phyloP scores from a whole-genome alignment of 2,329 filamentous ascomycete species.

The Xylariomycetidae sp. region DNA sequence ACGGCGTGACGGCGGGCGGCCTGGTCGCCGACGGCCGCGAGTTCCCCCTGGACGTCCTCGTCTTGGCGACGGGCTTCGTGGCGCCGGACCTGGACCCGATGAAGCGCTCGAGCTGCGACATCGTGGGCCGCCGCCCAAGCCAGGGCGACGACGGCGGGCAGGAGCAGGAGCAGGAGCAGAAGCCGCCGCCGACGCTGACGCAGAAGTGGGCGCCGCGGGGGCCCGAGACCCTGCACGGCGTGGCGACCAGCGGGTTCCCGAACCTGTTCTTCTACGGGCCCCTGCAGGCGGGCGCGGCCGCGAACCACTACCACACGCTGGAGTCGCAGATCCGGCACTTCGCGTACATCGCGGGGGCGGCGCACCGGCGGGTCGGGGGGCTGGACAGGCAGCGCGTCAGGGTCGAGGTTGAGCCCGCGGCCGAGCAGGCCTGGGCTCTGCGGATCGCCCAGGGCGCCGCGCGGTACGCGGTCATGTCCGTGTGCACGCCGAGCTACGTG shows the following conservation, averaged over 20 bases:
- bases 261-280: constrained; percentile 48
- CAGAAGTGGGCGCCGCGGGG: constrained; percentile 28
- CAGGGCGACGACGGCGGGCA: no score
- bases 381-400: constrained; percentile 12
- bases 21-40: constrained; percentile 43
- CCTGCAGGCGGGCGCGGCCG: constrained; percentile 32
- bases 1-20: constrained; percentile 38
- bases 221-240: constrained; percentile 47
- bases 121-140: constrained; percentile 16
- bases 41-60: constrained; percentile 36
- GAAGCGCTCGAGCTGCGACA: constrained; percentile 31
- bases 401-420: constrained; percentile 40
- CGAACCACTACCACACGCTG: constrained; percentile 17
- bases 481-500: constrained; percentile 53
- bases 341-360: constrained; percentile 31
- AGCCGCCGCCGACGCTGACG: constrained; percentile 14
- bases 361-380: constrained; percentile 22
- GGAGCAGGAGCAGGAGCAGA: constrained; percentile 19
- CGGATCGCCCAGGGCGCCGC: constrained; percentile 28
- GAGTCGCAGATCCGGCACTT: constrained; percentile 15
- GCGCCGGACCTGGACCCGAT: constrained; percentile 34
- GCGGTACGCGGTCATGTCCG: constrained; percentile 33
- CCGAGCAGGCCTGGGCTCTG: constrained; percentile 44
- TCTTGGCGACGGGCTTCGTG: constrained; percentile 34
- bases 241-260: constrained; percentile 44